Evolutionary conservation across 305 asterid species (phyloP), one percentile per base, ranked within the genome.

Genomic region (Fraxinus sp.): DNA sequence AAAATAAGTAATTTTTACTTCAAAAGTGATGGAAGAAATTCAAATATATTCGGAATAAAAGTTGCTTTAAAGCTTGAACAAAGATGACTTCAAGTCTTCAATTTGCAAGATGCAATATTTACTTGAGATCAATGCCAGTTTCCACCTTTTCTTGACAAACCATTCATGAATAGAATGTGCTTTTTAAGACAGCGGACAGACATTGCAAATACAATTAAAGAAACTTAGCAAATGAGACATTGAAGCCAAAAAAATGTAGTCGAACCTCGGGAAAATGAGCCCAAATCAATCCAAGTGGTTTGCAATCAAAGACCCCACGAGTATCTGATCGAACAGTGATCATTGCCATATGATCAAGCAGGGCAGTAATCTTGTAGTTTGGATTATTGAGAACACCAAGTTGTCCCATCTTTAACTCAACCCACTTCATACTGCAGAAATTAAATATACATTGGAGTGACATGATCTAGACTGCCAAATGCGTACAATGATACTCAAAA

Each of bases 241-340:
- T 59, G 78, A 79, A 78, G 73, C 35, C n/a, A 80, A 79, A 26
- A 66, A 46, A 72, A 82, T 39, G 32, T 55, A 74, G 76, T 59
- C 85, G 68, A 83, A 94, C 99, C 99, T 93, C 88, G 0, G 97
- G 97, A 80, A 94, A 95, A 35, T 90, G 91, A 41, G 92, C 97
- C 98, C 97, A 93, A 80, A 95, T 95, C 91, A 95, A 85, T 88
- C 97, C 99, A 49, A 95, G 96, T 10, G 99, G 99, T 83, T 95
- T 95, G 94, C 99, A 94, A 80, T 92, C 93, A 79, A 94, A 93
- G 81, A 93, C 91, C 39, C 98, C 98, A 77, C 92, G 93, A 80
- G 86, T 86, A 85, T 94, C 98, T 55, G 98, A 92, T 71, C 90
- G 94, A 86, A 95, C 95, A 2, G 97, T 94, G 85, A 95, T 94